Base-by-base conservation (phyloP, 306 rosid genomes). In the Calophaca sinica region DNA sequence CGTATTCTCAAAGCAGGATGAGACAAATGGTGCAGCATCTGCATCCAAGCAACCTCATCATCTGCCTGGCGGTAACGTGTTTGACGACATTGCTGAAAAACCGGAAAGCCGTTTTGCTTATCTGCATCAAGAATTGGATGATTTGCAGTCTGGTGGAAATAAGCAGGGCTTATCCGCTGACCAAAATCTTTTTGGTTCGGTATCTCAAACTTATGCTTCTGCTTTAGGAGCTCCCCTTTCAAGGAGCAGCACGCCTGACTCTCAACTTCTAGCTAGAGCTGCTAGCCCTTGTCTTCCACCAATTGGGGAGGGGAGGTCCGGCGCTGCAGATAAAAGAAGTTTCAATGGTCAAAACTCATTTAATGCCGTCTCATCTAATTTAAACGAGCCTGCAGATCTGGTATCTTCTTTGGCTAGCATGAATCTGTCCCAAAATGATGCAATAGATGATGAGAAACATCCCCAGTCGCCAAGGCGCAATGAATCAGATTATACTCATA, bases 271-370 rank as follows among this genome's bases (percentile, higher is more conserved):
- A 65, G 91, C 93, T 13, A 89, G 98, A 86, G 97, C 93, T 73
- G 89, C 96, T 39, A 94, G 98, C 81, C 97, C 98, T 72, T 87
- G 96, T 75, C 88, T 86, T 76, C 94, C 96, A 44, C 96, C 98
- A 52, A 91, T 94, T 72, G 98, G 98, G 10, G 91, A 90, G 48
- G 97, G 97, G 63, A 87, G 98, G 82, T 84, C 76, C 28, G 45
- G 79, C 62, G 54, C 90, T 9, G 51, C 79, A 4, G 96, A 91
- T 49, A 94, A 88, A 87, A 87, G 92, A 78, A 74, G 66, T 80
- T 72, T 86, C 51, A 75, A 82, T 9, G 83, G 90, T 74, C 89
- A 96, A 78, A 86, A 87, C 52, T 91, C 91, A 32, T 90, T 81
- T 65, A 87, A 86, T 83, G 86, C 84, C 35, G 76, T 79, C 80